A percentile compares a stretch with the other conserved stretches of the same genome.
phyloP scores from a whole-genome alignment of 2,329 filamentous ascomycete species.

The Ceratocystis alfenasii region DNA sequence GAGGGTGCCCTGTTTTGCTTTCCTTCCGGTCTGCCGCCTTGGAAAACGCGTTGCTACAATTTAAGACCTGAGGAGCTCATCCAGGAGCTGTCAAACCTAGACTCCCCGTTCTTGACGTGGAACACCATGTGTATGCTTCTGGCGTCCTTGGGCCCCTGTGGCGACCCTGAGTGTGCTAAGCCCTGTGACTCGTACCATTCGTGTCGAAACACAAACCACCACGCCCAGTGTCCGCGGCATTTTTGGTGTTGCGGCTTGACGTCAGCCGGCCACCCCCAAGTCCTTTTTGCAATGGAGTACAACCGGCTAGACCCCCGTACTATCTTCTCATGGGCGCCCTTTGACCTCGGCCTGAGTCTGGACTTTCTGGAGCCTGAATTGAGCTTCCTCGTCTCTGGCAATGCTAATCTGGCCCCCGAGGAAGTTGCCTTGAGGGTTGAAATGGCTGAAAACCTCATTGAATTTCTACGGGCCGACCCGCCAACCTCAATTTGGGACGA shows the following conservation, averaged over 20 bases:
- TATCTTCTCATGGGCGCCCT: not conserved
- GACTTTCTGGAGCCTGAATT: not conserved
- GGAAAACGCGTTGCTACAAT: not conserved
- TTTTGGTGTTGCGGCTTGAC: not conserved
- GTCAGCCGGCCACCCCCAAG: not conserved
- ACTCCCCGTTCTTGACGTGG: not conserved
- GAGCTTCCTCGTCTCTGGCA: not conserved
- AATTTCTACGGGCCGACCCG: not conserved
- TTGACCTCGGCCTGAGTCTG: not conserved
- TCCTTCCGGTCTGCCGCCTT: not conserved
- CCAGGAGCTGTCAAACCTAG: not conserved
- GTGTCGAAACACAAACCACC: not conserved
- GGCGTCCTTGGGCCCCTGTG: not conserved
- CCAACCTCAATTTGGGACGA: not conserved
- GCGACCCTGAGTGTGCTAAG: not conserved
- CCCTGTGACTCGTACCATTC: not conserved
- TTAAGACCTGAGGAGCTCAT: not conserved
- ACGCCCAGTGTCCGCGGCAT: not conserved
- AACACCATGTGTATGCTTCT: not conserved
- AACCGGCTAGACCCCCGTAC: not conserved
- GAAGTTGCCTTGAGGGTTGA: not conserved
- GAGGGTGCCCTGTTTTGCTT: not conserved
- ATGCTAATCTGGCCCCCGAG: not conserved
- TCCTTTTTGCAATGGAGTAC: not conserved
- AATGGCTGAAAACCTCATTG: not conserved